Evolutionary conservation across 2,329 filamentous ascomycete species (phyloP), one percentile per base, ranked within the genome.

Genomic region (Aspergillus flavus): DNA sequence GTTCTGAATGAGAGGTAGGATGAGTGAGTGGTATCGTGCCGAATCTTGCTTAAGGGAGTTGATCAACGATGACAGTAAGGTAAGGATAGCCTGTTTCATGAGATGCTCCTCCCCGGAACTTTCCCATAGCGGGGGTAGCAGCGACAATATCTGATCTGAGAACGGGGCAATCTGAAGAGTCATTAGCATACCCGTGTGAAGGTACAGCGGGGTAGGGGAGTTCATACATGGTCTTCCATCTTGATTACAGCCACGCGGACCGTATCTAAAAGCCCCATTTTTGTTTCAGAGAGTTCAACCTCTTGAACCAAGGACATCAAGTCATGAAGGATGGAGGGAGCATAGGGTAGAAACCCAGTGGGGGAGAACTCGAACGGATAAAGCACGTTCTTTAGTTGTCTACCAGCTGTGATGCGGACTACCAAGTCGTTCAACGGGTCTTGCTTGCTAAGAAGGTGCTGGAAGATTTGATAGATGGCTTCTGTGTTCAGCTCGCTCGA

Each of bases 61-160:
- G n/a, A 96, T 91, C 16, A 99, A 83, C 2, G 93, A 90, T 1
- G 92, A 85, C 58, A 98, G 87, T 45, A 98, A 90, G 2, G 91
- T 92, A 62, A 98, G 85, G 58, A 98, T 93, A 1, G 93, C 89
- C 78, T 97, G 94, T 78, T 98, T 98, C 83, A 97, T 91, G 76
- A 98, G 87, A 78, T 93, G 92, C 72, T 95, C 92, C 64, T 96
- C 91, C 0, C 90, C 92, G 3, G 92, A 93, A 58, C 89, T 87
- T 64, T 92, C 89, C 95, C 95, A 99, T 0, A 98, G 83, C 4
- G 84, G 84, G 0, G 94, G 94, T 7, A 98, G 83, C 14, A 93
- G 86, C 1, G 87, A 83, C 77, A 99, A 90, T 64, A 99, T 91
- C 64, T 90, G 87, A 71, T 96, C 92, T 6, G 92, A 92, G 64